Base-by-base conservation (phyloP, 73 alveolate genomes). In the Paramecium biaurelia region DNA sequence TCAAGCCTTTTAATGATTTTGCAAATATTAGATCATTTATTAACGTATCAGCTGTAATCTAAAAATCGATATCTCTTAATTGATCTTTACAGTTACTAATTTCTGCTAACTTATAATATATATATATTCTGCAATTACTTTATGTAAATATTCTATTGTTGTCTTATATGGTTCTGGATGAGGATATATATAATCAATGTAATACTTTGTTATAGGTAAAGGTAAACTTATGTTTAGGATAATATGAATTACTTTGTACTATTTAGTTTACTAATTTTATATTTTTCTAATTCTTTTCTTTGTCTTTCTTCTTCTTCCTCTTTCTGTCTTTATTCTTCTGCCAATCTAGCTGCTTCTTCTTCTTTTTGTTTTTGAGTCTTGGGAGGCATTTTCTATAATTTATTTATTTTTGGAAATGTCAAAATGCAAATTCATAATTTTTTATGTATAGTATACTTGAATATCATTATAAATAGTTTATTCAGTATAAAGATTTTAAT, bases 291-390 rank as follows among this genome's bases (percentile, higher is more conserved):
- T 24, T 43, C 90, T 79, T 79, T 23, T 20, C 74, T 41, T 30
- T 11, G 3, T 79, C 28, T 41, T 47, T 79, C 76, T 43, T 79
- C 90, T 45, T 79, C 90, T 24, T 63, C 84, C 20, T 79, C 89
- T 45, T n/a, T 79, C 10, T 20, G 24, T 79, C 72, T 38, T 47
- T 79, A 24, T 79, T 79, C 90, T 79, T 79, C 76, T 3, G 72
- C 42, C 12, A 79, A 79, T 43, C 56, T 18, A 26, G 76, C 89
- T 5, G 90, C 76, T 45, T 79, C 76, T 47, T 79, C 90, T 26
- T 79, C 90, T 47, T 79, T 79, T 79, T 43, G 20, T 28, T 79
- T 41, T 15, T 79, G n/a, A 6, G 90, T 43, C 56, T 79, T 79
- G 7, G 90, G 90, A 9, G 74, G 90, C 90, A 79, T 79, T 23